Percentiles rank a stretch among this genome's conserved stretches.
These are phyloP conservation scores for Cercospora sesami DNA, from an alignment of 2,329 filamentous ascomycete species.

Conservation along the genomic window DNA sequence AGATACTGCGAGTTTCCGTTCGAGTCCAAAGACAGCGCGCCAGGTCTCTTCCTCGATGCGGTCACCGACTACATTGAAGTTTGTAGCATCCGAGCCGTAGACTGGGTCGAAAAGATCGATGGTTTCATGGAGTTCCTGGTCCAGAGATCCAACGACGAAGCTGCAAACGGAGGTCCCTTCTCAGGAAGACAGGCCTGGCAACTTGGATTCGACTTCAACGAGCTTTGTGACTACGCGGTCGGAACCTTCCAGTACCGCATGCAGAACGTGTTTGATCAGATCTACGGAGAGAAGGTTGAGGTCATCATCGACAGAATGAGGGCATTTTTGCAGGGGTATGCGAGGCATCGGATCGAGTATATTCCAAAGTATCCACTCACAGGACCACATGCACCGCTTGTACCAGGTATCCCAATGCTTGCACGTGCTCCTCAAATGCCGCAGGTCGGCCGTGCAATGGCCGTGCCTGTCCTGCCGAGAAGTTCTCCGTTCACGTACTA, in stretches of 20 bases:
- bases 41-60: neutral
- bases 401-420: neutral
- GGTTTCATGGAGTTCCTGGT: neutral
- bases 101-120: neutral
- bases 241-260: neutral
- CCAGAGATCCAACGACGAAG: neutral
- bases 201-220: neutral
- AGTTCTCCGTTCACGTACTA: neutral
- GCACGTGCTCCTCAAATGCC: neutral
- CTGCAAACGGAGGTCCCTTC: neutral
- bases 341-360: neutral
- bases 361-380: neutral
- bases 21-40: neutral
- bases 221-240: neutral
- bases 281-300: neutral
- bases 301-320: neutral
- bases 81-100: neutral
- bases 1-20: neutral
- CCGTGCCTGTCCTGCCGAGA: neutral
- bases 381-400: neutral
- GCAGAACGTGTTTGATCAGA: neutral
- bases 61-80: neutral
- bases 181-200: neutral
- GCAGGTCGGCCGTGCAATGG: neutral
- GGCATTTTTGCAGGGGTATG: neutral